These are phyloP conservation scores for Hapsidospora chrysogenum DNA, from an alignment of 495 filamentous ascomycete species.

Conservation along the genomic window DNA sequence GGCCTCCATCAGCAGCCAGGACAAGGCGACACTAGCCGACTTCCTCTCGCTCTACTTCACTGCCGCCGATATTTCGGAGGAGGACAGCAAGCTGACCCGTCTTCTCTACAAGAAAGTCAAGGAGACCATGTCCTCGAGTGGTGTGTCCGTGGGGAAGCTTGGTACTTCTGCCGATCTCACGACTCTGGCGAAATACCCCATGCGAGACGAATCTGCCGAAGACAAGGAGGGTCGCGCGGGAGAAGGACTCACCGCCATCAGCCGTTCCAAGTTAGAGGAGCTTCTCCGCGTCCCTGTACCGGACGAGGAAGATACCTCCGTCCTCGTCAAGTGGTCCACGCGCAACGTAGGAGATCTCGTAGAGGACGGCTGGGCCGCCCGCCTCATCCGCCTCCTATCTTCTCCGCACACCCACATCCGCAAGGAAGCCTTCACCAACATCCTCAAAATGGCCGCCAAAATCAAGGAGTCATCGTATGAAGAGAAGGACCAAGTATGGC, in stretches of 20 bases:
- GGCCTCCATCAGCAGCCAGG: conserved; percentile 24
- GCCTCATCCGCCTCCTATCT: conserved; percentile 56
- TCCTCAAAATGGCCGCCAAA: conserved; percentile 46
- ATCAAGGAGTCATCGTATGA: conserved; percentile 53
- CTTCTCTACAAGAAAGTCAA: background rate
- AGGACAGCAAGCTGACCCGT: background rate
- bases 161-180: background rate
- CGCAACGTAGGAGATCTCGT: conserved; percentile 60
- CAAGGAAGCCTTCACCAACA: conserved; percentile 52
- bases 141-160: background rate
- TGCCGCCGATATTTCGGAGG: conserved; percentile 10
- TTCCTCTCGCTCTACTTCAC: conserved; percentile 38
- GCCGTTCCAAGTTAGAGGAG: conserved; percentile 11
- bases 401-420: conserved; percentile 58
- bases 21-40: conserved; percentile 23
- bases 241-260: background rate
- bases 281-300: conserved; percentile 16
- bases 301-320: conserved; percentile 34
- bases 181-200: background rate
- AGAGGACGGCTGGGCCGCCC: conserved; percentile 49
- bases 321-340: conserved; percentile 48
- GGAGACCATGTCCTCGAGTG: background rate
- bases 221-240: background rate
- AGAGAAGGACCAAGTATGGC: conserved; percentile 58
- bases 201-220: background rate